A percentile compares a stretch with the other conserved stretches of the same genome.
These are phyloP conservation scores for Kregervanrija pseudodelftensis DNA, from an alignment of 805 yeast species.

Conservation along the genomic window DNA sequence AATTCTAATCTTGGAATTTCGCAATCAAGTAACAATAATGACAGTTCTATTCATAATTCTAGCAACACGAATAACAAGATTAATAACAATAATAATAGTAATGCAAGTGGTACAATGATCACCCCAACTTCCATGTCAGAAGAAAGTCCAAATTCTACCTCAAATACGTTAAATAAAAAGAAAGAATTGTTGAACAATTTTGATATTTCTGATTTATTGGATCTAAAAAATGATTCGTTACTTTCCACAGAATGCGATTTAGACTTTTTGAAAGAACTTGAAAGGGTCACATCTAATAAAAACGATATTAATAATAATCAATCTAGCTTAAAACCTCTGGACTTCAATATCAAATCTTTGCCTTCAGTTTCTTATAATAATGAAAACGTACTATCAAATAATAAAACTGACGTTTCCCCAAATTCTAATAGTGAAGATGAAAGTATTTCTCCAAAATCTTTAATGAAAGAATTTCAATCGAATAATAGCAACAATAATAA, in stretches of 20 bases:
- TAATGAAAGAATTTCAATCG: neutral
- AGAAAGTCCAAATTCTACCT: conserved; percentile 8
- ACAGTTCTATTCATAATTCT: neutral
- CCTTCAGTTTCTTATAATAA: conserved; percentile 19
- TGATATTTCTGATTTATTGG: conserved; percentile 20
- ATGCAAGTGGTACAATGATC: conserved; percentile 11
- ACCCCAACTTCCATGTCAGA: conserved; percentile 18
- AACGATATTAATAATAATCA: neutral
- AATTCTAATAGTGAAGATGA: neutral
- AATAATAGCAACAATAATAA: neutral
- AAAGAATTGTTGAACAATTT: conserved; percentile 5
- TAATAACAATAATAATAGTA: neutral
- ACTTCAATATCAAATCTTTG: conserved; percentile 14
- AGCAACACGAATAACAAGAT: conserved; percentile 3
- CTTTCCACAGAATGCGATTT: conserved; percentile 17
- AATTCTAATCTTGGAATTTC: neutral
- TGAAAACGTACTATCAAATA: conserved; percentile 14
- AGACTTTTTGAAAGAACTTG: conserved; percentile 16
- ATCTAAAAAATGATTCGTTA: conserved; percentile 19
- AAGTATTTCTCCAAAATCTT: conserved; percentile 1
- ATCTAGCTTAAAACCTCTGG: conserved; percentile 10
- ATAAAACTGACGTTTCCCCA: neutral
- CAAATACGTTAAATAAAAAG: conserved; percentile 1
- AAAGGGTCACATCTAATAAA: conserved; percentile 1
- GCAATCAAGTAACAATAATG: neutral